Percentiles rank a stretch among this genome's conserved stretches.
Evolutionary conservation across 2,329 filamentous ascomycete genomes (phyloP).

Genomic region (Arthroderma sp.): DNA sequence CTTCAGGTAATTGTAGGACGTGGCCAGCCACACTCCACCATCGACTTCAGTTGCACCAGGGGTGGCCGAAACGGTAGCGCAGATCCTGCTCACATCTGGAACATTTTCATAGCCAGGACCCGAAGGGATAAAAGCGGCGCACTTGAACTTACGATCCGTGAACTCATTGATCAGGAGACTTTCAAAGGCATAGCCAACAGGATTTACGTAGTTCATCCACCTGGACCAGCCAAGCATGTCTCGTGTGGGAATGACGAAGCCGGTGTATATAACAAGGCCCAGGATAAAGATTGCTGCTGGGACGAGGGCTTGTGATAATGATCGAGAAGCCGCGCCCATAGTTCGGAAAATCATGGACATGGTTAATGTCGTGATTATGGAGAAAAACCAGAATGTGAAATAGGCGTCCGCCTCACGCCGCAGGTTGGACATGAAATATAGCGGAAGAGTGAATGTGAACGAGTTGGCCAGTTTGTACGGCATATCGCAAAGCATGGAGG

Average conservation of each 20-base stretch:
- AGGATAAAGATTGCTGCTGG: conserved; percentile 39
- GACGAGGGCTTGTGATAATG: conserved; percentile 56
- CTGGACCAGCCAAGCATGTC: conserved; percentile 72
- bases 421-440: conserved; percentile 83
- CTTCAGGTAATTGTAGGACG: conserved; percentile 44
- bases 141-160: conserved; percentile 45
- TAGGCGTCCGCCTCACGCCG: conserved; percentile 60
- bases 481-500: conserved; percentile 74
- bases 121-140: conserved; percentile 30
- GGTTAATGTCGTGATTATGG: conserved; percentile 55
- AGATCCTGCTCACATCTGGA: conserved; percentile 34
- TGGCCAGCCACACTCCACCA: conserved; percentile 46
- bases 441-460: conserved; percentile 60
- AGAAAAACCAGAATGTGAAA: conserved; percentile 74
- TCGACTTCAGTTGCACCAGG: conserved; percentile 39
- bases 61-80: conserved; percentile 44
- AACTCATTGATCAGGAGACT: conserved; percentile 76
- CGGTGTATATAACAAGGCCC: conserved; percentile 36
- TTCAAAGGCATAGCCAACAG: conserved; percentile 69
- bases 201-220: conserved; percentile 73
- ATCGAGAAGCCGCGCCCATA: conserved; percentile 62
- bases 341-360: conserved; percentile 82
- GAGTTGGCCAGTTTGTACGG: conserved; percentile 69
- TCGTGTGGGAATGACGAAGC: conserved; percentile 29
- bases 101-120: conserved; percentile 26